phyloP scores from a whole-genome alignment of 331 rosid species.

The Malus hybrid region DNA sequence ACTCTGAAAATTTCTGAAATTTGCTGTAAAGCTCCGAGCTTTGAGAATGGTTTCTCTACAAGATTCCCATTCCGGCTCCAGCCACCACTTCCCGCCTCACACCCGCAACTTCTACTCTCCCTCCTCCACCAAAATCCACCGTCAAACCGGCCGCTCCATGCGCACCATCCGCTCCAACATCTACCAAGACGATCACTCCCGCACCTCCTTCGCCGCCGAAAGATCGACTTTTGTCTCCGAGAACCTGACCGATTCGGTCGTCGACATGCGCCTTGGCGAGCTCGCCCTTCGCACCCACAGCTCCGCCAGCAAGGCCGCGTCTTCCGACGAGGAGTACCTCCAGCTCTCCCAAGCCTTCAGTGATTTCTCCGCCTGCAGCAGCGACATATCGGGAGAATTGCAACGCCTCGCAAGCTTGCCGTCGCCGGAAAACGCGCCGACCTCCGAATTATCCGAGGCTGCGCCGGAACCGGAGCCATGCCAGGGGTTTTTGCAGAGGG shows the following conservation, averaged over 20 bases:
- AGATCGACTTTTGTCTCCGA: slow-evolving; percentile 61
- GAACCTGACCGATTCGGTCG: slow-evolving; percentile 67
- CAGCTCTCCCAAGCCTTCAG: slow-evolving; percentile 84
- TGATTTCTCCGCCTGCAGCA: slow-evolving; percentile 82
- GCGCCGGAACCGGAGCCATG: slow-evolving; percentile 44
- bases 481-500: slow-evolving; percentile 79
- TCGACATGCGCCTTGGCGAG: slow-evolving; percentile 85
- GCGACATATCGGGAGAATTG: slow-evolving; percentile 88
- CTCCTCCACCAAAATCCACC: slow-evolving; percentile 42
- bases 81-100: slow-evolving; percentile 48
- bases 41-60: slow-evolving; percentile 69
- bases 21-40: background rate
- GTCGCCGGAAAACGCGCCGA: slow-evolving; percentile 30
- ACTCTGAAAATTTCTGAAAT: background rate
- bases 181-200: slow-evolving; percentile 53
- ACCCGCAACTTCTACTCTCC: slow-evolving; percentile 29
- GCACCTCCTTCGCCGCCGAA: slow-evolving; percentile 31
- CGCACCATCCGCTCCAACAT: slow-evolving; percentile 73
- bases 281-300: slow-evolving; percentile 48
- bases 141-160: slow-evolving; percentile 86
- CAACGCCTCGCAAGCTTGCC: slow-evolving; percentile 74
- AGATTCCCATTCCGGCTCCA: slow-evolving; percentile 59
- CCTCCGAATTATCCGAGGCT: background rate
- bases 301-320: slow-evolving; percentile 27
- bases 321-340: slow-evolving; percentile 52